A percentile compares a stretch with the other conserved stretches of the same genome.
Evolutionary conservation across 2,329 filamentous ascomycete species (phyloP).

Genomic region (Hymenoscyphus infarciens): DNA sequence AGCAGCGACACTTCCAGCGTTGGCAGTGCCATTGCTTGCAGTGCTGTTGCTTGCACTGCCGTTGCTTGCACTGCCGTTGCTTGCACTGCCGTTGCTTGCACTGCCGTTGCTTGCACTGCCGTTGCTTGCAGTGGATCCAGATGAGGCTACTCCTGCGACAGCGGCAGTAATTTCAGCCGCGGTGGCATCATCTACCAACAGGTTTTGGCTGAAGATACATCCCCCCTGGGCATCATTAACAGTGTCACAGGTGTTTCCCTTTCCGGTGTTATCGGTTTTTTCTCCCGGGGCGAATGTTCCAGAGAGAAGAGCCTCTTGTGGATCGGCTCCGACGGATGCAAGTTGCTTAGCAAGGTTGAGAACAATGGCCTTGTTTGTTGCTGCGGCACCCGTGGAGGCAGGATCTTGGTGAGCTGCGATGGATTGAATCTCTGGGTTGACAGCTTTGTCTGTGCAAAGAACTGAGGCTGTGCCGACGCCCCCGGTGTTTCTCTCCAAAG

Average conservation of each 20-base stretch:
- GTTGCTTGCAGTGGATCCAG: slow-evolving; percentile 10
- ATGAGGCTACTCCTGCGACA: slow-evolving; percentile 36
- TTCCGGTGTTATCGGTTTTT: slow-evolving; percentile 41
- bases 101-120: slow-evolving; percentile 12
- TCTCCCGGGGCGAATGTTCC: slow-evolving; percentile 62
- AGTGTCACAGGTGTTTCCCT: slow-evolving; percentile 50
- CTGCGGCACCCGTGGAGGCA: slow-evolving; percentile 53
- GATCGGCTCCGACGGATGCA: slow-evolving; percentile 58
- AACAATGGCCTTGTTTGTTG: slow-evolving; percentile 58
- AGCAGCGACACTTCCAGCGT: slow-evolving; percentile 26
- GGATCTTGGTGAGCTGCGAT: slow-evolving; percentile 66
- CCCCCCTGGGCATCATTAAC: slow-evolving; percentile 47
- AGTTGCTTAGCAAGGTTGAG: slow-evolving; percentile 58
- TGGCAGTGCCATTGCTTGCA: slow-evolving; percentile 11
- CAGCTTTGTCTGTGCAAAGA: slow-evolving; percentile 53
- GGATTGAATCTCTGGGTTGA: slow-evolving; percentile 63
- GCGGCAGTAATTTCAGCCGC: slow-evolving; percentile 49
- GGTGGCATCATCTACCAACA: slow-evolving; percentile 52
- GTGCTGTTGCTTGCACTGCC: slow-evolving; percentile 12
- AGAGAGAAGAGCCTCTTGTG: slow-evolving; percentile 53
- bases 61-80: slow-evolving; percentile 11
- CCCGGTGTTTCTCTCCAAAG: slow-evolving; percentile 59
- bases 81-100: slow-evolving; percentile 12
- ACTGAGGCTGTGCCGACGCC: slow-evolving; percentile 54
- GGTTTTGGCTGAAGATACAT: slow-evolving; percentile 51